Evolutionary conservation across 1,284 basidiomycete species (phyloP), one percentile per base, ranked within the genome.

Genomic region (Ceratobasidium sp.): DNA sequence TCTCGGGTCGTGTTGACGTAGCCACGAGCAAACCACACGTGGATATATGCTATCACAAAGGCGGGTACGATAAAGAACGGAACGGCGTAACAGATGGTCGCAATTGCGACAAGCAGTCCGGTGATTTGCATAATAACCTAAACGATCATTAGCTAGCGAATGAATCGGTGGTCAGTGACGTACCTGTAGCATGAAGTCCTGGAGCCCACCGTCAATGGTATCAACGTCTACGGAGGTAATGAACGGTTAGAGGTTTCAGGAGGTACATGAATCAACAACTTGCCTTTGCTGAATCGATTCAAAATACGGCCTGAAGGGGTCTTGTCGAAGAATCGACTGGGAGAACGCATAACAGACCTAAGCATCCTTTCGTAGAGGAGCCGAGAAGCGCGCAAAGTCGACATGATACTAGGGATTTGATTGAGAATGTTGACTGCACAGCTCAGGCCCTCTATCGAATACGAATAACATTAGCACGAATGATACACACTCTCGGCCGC

Each of bases 241-340:
- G 17, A 40, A 27, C 35, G 27, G n/a, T 52, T 10, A 62, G 42
- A 42, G 38, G 38, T 15, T n/a, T n/a, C n/a, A n/a, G n/a, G 43
- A n/a, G 15, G 43, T 6, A 45, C 15, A 20, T 50, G 7, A 52
- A 12, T 54, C 27, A 40, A 50, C 27, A 27, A 53, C 69, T 13
- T 22, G 68, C 69, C 69, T 53, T 69, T 69, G 57, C 57, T 68
- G 45, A 50, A 60, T 32, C 54, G 31, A 22, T 56, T 56, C 13
- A 56, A 22, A 10, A 56, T 56, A 35, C 54, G 54, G 7, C 54
- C 54, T 22, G 54, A 56, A 25, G 54, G 54, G 4, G 54, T 56
- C 34, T 40, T 56, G 34, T 56, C 54, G 22, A 56, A 56, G 54
- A 56, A 56, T 15, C 54, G 54, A 25, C 54, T 56, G 22, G 54